Evolutionary conservation across 768 basidiomycete species (phyloP).

Genomic region (Dacryopinax primogenitus): DNA sequence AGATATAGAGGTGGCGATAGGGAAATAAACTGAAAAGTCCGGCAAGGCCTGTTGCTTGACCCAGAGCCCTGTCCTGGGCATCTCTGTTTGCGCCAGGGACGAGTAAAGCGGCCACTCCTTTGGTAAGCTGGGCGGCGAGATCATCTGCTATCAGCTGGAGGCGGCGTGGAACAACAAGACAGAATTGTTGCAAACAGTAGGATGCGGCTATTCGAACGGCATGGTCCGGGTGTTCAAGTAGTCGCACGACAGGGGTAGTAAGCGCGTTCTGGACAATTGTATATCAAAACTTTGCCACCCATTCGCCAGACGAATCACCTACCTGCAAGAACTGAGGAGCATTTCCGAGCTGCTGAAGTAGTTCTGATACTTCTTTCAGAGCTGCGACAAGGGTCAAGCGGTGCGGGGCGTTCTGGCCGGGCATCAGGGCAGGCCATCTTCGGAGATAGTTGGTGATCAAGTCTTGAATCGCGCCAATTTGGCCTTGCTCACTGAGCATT

Average conservation of each 20-base stretch:
- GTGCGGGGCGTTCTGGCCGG: constrained; percentile 59
- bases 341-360: constrained; percentile 82
- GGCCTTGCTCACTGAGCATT: constrained; percentile 85
- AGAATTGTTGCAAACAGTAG: constrained; percentile 83
- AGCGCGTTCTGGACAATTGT: constrained; percentile 19
- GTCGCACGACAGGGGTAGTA: constrained; percentile 52
- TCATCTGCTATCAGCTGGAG: constrained; percentile 65
- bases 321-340: constrained; percentile 79
- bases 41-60: constrained; percentile 82
- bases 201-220: constrained; percentile 75
- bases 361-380: constrained; percentile 69
- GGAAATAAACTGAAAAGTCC: constrained; percentile 77
- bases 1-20: constrained; percentile 80
- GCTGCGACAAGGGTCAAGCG: constrained; percentile 58
- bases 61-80: constrained; percentile 56
- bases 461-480: constrained; percentile 82
- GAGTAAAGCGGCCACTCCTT: constrained; percentile 61
- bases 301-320: neutral
- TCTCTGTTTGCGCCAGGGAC: constrained; percentile 63
- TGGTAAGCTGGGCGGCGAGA: constrained; percentile 69
- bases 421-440: constrained; percentile 88
- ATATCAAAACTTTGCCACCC: neutral
- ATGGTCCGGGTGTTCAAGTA: constrained; percentile 77
- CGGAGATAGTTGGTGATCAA: constrained; percentile 69
- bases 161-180: constrained; percentile 73